Conservation (phyloP, 768 basidiomycete species). For the Agaricus subrufescens region DNA sequence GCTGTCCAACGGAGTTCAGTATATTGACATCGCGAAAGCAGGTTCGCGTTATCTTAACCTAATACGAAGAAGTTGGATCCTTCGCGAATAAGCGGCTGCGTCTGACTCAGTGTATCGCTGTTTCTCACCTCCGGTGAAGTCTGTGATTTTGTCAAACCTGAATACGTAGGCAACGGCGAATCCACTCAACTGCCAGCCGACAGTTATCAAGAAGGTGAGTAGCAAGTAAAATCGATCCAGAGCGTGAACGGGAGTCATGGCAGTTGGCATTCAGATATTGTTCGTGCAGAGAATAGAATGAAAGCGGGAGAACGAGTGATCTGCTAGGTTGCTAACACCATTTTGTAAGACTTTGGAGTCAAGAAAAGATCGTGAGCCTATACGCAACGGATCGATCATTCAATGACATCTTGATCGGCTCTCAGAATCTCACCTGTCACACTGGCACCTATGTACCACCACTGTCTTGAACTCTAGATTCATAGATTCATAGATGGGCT, state of each 20-base stretch:
- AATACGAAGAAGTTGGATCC: constrained; percentile 69
- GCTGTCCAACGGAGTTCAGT: constrained; percentile 28
- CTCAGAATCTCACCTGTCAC: no score
- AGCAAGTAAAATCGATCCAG: constrained; percentile 47
- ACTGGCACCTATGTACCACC: no score
- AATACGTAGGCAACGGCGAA: constrained; percentile 66
- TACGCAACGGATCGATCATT: no score
- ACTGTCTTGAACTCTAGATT: no score
- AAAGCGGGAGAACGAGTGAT: neutral
- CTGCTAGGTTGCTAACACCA: neutral
- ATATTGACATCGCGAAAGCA: neutral
- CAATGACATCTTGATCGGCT: no score
- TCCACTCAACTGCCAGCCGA: constrained; percentile 56
- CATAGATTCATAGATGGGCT: no score
- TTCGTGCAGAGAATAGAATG: neutral
- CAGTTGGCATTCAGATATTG: neutral
- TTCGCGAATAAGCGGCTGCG: neutral
- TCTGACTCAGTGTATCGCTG: neutral
- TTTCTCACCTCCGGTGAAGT: constrained; percentile 52
- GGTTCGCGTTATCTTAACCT: constrained; percentile 23
- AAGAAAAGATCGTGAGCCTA: neutral
- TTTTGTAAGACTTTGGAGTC: neutral
- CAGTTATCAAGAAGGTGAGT: constrained; percentile 46
- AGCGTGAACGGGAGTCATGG: constrained; percentile 36
- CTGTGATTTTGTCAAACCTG: constrained; percentile 73